Conservation (phyloP, 495 filamentous ascomycete genomes). For the Hyaloscypha hepaticicola region DNA sequence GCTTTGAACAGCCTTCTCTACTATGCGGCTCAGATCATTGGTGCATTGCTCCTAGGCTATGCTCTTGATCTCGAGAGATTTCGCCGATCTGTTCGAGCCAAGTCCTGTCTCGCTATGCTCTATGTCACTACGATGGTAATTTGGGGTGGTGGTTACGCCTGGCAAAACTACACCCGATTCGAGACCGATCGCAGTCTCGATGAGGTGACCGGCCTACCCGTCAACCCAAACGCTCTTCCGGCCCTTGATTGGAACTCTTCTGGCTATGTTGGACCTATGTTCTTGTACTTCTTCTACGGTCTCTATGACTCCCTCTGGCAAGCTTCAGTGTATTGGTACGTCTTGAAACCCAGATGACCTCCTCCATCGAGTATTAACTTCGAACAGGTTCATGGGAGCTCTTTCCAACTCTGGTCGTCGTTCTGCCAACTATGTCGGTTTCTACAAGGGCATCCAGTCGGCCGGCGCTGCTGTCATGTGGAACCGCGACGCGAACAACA, state of each 20-base stretch:
- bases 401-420: conserved; percentile 89
- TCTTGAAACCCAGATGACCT: conserved; percentile 15
- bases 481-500: conserved; percentile 66
- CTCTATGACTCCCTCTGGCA: conserved; percentile 88
- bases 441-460: conserved; percentile 97
- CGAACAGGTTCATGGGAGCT: conserved; percentile 81
- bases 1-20: conserved; percentile 84
- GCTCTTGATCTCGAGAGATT: conserved; percentile 65
- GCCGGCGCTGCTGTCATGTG: conserved; percentile 89
- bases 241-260: conserved; percentile 62
- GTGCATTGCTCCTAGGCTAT: conserved; percentile 74
- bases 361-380: conserved; percentile 11
- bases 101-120: conserved; percentile 62
- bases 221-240: conserved; percentile 33
- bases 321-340: conserved; percentile 83
- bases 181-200: conserved; percentile 30
- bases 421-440: conserved; percentile 89
- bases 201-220: neutral
- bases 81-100: conserved; percentile 73
- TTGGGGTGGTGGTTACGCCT: conserved; percentile 88
- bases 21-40: conserved; percentile 85
- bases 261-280: conserved; percentile 78
- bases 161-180: conserved; percentile 63
- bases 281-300: conserved; percentile 92
- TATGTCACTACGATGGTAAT: conserved; percentile 75